Percentiles rank a stretch among this genome's conserved stretches.
Evolutionary conservation across 371 early-diverging fungal genomes (phyloP).

Genomic region (Batkoa obscura): DNA sequence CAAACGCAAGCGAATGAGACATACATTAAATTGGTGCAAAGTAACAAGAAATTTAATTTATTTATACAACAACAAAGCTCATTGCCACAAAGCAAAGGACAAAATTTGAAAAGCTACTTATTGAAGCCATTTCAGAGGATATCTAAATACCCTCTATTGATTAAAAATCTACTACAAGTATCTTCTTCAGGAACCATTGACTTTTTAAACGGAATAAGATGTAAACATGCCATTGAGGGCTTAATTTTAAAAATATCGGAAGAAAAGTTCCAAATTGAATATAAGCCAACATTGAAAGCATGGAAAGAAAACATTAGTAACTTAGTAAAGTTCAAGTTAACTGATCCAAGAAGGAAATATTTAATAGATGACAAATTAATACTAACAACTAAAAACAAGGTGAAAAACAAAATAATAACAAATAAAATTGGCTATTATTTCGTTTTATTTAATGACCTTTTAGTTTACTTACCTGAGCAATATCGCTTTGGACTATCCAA

Average conservation of each 20-base stretch:
- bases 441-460: not conserved
- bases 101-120: not conserved
- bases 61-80: not conserved
- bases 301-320: not conserved
- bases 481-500: not conserved
- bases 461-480: not conserved
- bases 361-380: not conserved
- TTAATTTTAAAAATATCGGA: not conserved
- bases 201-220: not conserved
- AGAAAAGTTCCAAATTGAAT: not conserved
- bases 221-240: not conserved
- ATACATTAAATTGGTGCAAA: not conserved
- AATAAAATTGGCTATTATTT: not conserved
- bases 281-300: not conserved
- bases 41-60: not conserved
- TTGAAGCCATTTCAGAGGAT: conserved; percentile 5
- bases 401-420: no score
- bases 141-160: not conserved
- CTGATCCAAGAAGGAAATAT: not conserved
- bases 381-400: not conserved
- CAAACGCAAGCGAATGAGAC: not conserved
- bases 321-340: not conserved
- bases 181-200: conserved; percentile 1
- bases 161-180: not conserved
- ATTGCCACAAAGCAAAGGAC: not conserved